Conservation (phyloP, 805 yeast species). For the Priceomyces castillae region DNA sequence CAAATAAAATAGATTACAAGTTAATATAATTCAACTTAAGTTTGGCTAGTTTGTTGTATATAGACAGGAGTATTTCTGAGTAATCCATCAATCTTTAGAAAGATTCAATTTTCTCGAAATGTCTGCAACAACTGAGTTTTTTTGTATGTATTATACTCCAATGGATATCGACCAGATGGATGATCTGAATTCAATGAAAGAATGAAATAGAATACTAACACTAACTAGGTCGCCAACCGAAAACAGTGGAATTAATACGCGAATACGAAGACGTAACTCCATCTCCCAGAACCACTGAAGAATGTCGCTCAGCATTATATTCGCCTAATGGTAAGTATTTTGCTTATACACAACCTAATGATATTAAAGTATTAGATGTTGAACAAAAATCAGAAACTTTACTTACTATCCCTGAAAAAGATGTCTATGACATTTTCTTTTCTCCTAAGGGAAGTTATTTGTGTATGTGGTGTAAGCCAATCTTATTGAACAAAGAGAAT, state of each 20-base stretch:
- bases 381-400: slow-evolving; percentile 39
- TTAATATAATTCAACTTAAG: neutral
- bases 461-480: slow-evolving; percentile 88
- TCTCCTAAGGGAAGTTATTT: slow-evolving; percentile 85
- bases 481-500: slow-evolving; percentile 56
- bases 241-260: slow-evolving; percentile 50
- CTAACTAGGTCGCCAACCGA: slow-evolving; percentile 54
- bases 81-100: neutral
- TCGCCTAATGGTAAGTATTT: slow-evolving; percentile 66
- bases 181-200: neutral
- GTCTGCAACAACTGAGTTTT: slow-evolving; percentile 38
- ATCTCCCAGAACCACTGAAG: slow-evolving; percentile 36
- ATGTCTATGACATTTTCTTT: slow-evolving; percentile 78
- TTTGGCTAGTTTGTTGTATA: neutral
- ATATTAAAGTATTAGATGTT: slow-evolving; percentile 59
- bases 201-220: slow-evolving; percentile 7
- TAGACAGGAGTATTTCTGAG: neutral
- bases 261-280: slow-evolving; percentile 37
- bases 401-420: slow-evolving; percentile 52
- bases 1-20: neutral
- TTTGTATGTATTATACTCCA: slow-evolving; percentile 28
- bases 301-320: slow-evolving; percentile 63
- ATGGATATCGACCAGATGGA: neutral
- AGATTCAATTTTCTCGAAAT: slow-evolving; percentile 13
- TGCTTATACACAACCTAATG: slow-evolving; percentile 68